Evolutionary conservation across 352 stramenopile species (phyloP), one percentile per base, ranked within the genome.

Genomic region (Globisporangium mamillatum): DNA sequence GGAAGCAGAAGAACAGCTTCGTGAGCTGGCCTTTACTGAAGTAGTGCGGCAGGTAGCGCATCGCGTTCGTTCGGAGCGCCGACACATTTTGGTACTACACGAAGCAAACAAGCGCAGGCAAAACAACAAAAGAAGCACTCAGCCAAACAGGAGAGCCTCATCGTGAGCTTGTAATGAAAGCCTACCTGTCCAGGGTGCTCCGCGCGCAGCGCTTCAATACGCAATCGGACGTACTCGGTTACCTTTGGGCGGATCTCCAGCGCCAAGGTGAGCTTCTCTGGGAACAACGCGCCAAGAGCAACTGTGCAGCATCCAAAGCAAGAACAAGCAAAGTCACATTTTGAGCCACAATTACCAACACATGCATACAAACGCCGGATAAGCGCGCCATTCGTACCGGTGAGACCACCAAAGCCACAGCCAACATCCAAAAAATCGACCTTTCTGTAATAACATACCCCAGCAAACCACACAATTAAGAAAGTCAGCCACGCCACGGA

Each of bases 1-100:
- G 97, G 80, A 99, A 99, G 78, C 97, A 99, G 81, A 99, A 99
- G 79, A 99, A 99, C 53, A 99, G 90, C 79, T 99, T 99, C 20
- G 88, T 77, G 18, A 99, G 80, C 68, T 95, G 88, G 3, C 85
- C 86, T 68, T 95, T 95, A 54, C 68, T 72, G 68, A 95, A 93
- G 75, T 93, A 95, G 67, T 95, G 85, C 53, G 88, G 85, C 58
- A 95, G 60, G 74, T 95, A 95, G 34, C 86, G 96, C 97, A 99
- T 99, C 7, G 96, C 94, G 75, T 99, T 99, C 14, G 93, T 98
- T 44, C 97, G 82, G 64, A 99, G 79, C 7, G 97, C 93, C 36
- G 93, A 97, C 29, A 94, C 92, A 72, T 99, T 99, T 80, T 98
- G 84, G 80, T 98, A 99, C 71, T 92, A 56, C 14, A 53, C 2